A percentile compares a stretch with the other conserved stretches of the same genome.
Evolutionary conservation across 2,329 filamentous ascomycete genomes (phyloP).

Genomic region (Phyllosticta ampelicida): DNA sequence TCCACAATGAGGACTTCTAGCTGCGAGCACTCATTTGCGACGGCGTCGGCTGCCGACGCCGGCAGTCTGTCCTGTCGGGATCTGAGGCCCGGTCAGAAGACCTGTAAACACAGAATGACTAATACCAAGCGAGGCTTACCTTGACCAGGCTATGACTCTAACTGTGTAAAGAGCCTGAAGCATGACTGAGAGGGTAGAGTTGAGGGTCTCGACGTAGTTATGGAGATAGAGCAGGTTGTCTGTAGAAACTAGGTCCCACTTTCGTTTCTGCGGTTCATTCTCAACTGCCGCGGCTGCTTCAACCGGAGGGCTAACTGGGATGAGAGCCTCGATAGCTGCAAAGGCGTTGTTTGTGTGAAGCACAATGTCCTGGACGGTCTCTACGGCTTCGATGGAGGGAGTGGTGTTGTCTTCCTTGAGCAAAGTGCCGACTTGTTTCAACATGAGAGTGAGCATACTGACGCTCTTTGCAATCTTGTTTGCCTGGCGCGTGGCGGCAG

Average conservation of each 20-base stretch:
- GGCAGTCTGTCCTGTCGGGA: constrained; percentile 6
- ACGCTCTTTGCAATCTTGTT: constrained; percentile 23
- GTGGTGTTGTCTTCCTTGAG: constrained; percentile 28
- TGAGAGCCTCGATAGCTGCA: constrained; percentile 19
- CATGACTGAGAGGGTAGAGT: constrained; percentile 27
- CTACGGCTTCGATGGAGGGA: constrained; percentile 25
- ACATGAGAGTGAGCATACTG: constrained; percentile 24
- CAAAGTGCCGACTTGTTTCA: constrained; percentile 29
- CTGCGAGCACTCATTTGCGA: constrained; percentile 26
- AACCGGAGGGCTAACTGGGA: constrained; percentile 11
- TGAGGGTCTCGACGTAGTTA: constrained; percentile 25
- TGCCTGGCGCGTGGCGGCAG: constrained; percentile 19
- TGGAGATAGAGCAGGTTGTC: constrained; percentile 23
- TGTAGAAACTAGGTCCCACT: constrained; percentile 12
- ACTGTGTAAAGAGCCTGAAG: constrained; percentile 28
- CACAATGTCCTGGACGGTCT: constrained; percentile 24
- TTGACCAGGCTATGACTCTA: constrained; percentile 28
- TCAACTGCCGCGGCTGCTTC: constrained; percentile 5
- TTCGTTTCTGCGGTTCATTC: constrained; percentile 7
- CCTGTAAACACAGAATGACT: neutral
- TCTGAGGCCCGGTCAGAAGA: neutral
- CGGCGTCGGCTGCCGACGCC: constrained; percentile 17
- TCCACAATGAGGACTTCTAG: constrained; percentile 29
- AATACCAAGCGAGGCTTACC: constrained; percentile 17
- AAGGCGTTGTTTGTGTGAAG: constrained; percentile 22